These are phyloP conservation scores for Escovopsis sp. DNA, from an alignment of 2,329 filamentous ascomycete genomes.

Conservation along the genomic window DNA sequence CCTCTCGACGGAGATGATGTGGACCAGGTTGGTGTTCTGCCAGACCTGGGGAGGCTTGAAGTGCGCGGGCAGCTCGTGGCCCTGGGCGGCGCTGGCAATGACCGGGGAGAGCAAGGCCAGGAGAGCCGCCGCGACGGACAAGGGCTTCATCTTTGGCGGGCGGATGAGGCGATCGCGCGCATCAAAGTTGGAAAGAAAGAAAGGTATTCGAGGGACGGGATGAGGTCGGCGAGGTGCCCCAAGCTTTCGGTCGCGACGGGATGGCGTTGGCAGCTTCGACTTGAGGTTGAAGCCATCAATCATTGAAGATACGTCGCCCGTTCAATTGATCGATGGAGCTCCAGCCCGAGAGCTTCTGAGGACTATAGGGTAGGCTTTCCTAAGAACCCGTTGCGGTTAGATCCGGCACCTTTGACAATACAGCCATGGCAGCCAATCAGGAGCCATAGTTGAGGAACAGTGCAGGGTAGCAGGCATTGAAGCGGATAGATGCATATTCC, in stretches of 20 bases:
- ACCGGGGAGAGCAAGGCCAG: constrained; percentile 40
- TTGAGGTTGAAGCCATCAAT: background rate
- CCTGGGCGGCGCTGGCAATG: constrained; percentile 25
- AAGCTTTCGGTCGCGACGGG: constrained; percentile 6
- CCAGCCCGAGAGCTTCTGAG: too few species aligned
- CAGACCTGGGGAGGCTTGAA: constrained; percentile 86
- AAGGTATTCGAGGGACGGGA: background rate
- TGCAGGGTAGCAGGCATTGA: too few species aligned
- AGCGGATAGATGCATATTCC: too few species aligned
- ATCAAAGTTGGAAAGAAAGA: constrained; percentile 4
- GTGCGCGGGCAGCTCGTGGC: constrained; percentile 40
- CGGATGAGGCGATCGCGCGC: constrained; percentile 14
- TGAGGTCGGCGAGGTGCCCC: constrained; percentile 1
- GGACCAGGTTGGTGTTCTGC: constrained; percentile 83
- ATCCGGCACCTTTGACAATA: background rate
- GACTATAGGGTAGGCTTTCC: too few species aligned
- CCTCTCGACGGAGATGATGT: constrained; percentile 85
- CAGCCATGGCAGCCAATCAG: too few species aligned
- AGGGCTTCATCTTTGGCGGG: constrained; percentile 25
- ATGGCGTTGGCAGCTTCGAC: constrained; percentile 2
- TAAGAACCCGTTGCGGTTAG: background rate
- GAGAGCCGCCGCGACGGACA: constrained; percentile 40
- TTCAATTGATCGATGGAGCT: constrained; percentile 5
- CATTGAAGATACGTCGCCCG: constrained; percentile 19
- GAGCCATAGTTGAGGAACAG: too few species aligned